These are phyloP conservation scores for Endocalyx cinctus DNA, from an alignment of 2,329 filamentous ascomycete genomes.

Conservation along the genomic window DNA sequence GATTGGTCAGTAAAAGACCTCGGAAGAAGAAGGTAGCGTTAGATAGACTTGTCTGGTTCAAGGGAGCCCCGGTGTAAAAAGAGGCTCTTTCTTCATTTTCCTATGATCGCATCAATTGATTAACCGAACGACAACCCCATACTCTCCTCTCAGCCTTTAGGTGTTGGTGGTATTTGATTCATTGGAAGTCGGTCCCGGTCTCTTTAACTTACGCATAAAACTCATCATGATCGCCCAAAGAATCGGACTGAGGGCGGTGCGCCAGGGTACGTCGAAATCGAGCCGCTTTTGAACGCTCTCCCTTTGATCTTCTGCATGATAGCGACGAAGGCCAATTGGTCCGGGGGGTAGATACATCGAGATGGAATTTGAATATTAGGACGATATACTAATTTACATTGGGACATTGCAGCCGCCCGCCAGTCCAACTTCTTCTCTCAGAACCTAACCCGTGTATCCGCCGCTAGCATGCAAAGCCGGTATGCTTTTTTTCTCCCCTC, in stretches of 20 bases:
- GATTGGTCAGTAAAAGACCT: conserved; percentile 17
- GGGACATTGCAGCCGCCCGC: conserved; percentile 33
- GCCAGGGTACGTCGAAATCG: conserved; percentile 50
- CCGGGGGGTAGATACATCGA: too few species aligned
- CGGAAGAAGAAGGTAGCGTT: conserved; percentile 14
- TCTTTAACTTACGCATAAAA: too few species aligned
- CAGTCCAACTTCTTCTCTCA: conserved; percentile 44
- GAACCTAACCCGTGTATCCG: conserved; percentile 42
- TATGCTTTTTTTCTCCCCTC: conserved; percentile 23
- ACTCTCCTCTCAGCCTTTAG: too few species aligned
- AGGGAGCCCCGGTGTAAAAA: too few species aligned
- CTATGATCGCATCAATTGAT: conserved; percentile 21
- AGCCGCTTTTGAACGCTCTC: too few species aligned
- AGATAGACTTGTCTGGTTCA: too few species aligned
- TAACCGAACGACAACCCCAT: too few species aligned
- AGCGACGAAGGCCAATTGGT: too few species aligned
- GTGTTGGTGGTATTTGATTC: too few species aligned
- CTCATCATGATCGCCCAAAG: conserved; percentile 51
- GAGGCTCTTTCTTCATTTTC: conserved; percentile 3
- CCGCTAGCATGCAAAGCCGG: conserved; percentile 42
- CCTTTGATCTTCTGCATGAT: conserved; percentile 2
- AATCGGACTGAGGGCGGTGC: conserved; percentile 54
- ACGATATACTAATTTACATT: too few species aligned
- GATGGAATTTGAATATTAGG: too few species aligned
- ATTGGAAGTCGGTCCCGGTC: too few species aligned